A percentile compares a stretch with the other conserved stretches of the same genome.
Evolutionary conservation across 1,139 yeast genomes (phyloP).

Genomic region (Komagataea norvegica): DNA sequence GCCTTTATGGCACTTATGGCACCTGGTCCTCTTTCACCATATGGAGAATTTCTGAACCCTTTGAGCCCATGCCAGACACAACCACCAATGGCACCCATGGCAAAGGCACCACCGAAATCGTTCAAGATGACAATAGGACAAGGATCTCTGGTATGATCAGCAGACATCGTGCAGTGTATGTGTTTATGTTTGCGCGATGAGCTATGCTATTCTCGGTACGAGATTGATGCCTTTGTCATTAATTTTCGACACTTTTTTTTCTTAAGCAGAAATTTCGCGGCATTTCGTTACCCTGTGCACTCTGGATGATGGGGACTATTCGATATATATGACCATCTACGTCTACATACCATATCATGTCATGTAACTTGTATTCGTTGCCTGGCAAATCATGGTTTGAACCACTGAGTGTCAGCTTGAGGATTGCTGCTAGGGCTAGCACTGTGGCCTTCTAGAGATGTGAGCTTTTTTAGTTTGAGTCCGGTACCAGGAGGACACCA

Average conservation of each 20-base stretch:
- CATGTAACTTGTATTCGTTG: too few relatives aligned
- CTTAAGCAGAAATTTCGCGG: too few relatives aligned
- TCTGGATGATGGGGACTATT: too few relatives aligned
- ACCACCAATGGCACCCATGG: constrained; percentile 99
- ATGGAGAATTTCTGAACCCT: constrained; percentile 97
- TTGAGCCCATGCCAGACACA: constrained; percentile 98
- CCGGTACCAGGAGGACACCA: constrained; percentile 45
- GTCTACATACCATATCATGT: too few relatives aligned
- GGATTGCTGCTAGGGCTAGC: neutral
- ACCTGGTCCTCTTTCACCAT: constrained; percentile 91
- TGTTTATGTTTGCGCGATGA: neutral
- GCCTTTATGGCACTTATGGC: constrained; percentile 88
- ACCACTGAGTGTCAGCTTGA: neutral
- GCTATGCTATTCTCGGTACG: neutral
- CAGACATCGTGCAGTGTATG: constrained; percentile 48
- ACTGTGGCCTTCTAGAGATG: neutral
- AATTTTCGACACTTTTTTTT: too few relatives aligned
- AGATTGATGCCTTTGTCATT: too few relatives aligned
- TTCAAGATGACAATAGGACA: constrained; percentile 94
- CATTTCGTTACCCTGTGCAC: too few relatives aligned
- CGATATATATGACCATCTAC: too few relatives aligned
- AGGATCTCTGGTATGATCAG: constrained; percentile 98
- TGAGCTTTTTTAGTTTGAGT: constrained; percentile 6
- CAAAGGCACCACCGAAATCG: constrained; percentile 98
- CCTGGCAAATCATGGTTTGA: too few relatives aligned